These are phyloP conservation scores for Phoenix roebelenii DNA, from an alignment of 176 grass and related monocot species.

Conservation along the genomic window DNA sequence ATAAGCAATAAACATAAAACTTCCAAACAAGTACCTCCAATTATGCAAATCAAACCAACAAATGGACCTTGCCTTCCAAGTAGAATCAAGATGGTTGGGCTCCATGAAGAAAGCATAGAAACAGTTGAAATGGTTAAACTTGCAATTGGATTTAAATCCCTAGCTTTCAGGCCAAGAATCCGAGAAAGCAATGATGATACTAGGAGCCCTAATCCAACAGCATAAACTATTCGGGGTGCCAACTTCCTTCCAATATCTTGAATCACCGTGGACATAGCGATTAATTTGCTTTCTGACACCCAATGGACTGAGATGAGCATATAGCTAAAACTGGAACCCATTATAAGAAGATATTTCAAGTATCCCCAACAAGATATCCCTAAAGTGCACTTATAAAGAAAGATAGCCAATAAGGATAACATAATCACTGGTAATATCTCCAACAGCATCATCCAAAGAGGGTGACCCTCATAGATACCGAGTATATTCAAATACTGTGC, in stretches of 20 bases:
- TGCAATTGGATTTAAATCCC: slow-evolving; percentile 22
- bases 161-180: slow-evolving; percentile 24
- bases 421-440: slow-evolving; percentile 50
- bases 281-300: slow-evolving; percentile 48
- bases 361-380: slow-evolving; percentile 21
- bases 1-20: too few species aligned
- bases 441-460: slow-evolving; percentile 32
- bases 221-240: slow-evolving; percentile 59
- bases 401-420: slow-evolving; percentile 41
- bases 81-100: slow-evolving; percentile 76
- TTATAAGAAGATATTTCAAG: slow-evolving; percentile 45
- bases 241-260: slow-evolving; percentile 46
- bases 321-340: slow-evolving; percentile 56
- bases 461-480: slow-evolving; percentile 25
- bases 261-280: slow-evolving; percentile 16
- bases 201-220: slow-evolving; percentile 57
- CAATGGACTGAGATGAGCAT: slow-evolving; percentile 54
- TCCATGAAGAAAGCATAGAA: slow-evolving; percentile 72
- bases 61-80: slow-evolving; percentile 78
- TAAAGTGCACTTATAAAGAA: slow-evolving; percentile 37
- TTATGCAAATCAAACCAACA: slow-evolving; percentile 56
- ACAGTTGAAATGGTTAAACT: slow-evolving; percentile 41
- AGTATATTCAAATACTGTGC: slow-evolving; percentile 28
- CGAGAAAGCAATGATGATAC: slow-evolving; percentile 38
- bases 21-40: slow-evolving; percentile 39